Evolutionary conservation across 352 stramenopile genomes (phyloP).

Genomic region (Peronosclerospora sorghi): DNA sequence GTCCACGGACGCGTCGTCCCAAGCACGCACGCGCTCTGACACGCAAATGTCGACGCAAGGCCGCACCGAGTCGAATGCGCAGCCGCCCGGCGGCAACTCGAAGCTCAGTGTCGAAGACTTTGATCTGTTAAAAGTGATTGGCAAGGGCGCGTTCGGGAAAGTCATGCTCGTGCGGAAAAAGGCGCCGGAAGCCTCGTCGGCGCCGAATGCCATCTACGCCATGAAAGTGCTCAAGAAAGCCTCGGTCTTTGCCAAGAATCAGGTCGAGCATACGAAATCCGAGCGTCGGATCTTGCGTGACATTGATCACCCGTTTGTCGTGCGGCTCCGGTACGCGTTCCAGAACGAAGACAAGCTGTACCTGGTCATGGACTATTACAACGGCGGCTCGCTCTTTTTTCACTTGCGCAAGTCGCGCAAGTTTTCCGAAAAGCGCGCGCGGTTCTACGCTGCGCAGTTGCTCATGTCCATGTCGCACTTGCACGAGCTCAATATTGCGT

Average conservation of each 20-base stretch:
- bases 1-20: constrained; percentile 22
- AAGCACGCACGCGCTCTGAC: constrained; percentile 43
- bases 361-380: constrained; percentile 90
- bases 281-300: constrained; percentile 85
- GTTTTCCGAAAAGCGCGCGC: constrained; percentile 81
- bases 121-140: constrained; percentile 91
- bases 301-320: constrained; percentile 89
- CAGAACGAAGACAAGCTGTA: constrained; percentile 90
- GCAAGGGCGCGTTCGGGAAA: constrained; percentile 93
- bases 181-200: constrained; percentile 46
- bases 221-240: constrained; percentile 92
- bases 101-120: constrained; percentile 90
- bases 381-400: constrained; percentile 87
- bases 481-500: constrained; percentile 89
- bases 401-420: constrained; percentile 85
- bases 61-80: constrained; percentile 37
- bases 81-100: constrained; percentile 23
- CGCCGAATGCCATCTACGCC: constrained; percentile 81
- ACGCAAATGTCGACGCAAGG: constrained; percentile 67
- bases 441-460: constrained; percentile 88
- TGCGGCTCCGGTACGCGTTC: constrained; percentile 89
- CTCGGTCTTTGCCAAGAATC: constrained; percentile 86
- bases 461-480: constrained; percentile 88
- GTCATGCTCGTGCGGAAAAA: constrained; percentile 93
- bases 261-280: constrained; percentile 89